phyloP scores from a whole-genome alignment of 2,329 filamentous ascomycete species.

The Xylariales sp. region DNA sequence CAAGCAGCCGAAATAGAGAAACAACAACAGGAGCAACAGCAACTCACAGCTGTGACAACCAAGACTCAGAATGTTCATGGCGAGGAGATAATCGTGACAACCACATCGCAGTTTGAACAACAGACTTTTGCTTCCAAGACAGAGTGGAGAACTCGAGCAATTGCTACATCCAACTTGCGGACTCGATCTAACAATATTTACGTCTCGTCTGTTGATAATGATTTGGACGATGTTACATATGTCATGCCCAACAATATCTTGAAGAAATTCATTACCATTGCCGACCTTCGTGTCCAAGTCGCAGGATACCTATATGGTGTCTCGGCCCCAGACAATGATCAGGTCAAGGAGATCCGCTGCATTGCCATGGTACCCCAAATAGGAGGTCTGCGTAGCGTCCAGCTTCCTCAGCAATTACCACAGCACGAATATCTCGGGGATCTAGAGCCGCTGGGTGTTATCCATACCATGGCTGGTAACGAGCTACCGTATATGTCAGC shows the following conservation, averaged over 20 bases:
- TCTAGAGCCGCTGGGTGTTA: conserved; percentile 91
- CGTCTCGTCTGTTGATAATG: conserved; percentile 94
- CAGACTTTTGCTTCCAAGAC: conserved; percentile 98
- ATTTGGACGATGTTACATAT: conserved; percentile 91
- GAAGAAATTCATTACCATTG: conserved; percentile 97
- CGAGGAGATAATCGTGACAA: conserved; percentile 98
- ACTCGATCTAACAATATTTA: conserved; percentile 98
- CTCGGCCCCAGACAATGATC: conserved; percentile 92
- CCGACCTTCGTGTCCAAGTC: conserved; percentile 95
- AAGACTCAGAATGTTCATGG: conserved; percentile 98
- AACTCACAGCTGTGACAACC: conserved; percentile 95
- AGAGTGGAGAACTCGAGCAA: conserved; percentile 96
- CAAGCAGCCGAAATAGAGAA: conserved; percentile 99
- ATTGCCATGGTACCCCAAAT: conserved; percentile 99
- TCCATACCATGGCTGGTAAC: conserved; percentile 94
- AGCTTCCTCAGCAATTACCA: conserved; percentile 88
- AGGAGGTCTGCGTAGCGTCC: conserved; percentile 89
- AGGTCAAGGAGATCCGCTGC: conserved; percentile 95
- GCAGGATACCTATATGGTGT: conserved; percentile 94
- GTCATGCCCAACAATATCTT: conserved; percentile 99
- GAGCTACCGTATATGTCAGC: conserved; percentile 97
- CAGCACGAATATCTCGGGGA: conserved; percentile 89
- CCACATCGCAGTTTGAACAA: conserved; percentile 97
- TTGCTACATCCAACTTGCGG: conserved; percentile 94
- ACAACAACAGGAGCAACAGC: conserved; percentile 96